Percentiles rank a stretch among this genome's conserved stretches.
Conservation (phyloP, 345 rosid species). For the Lumnitzera racemosa region DNA sequence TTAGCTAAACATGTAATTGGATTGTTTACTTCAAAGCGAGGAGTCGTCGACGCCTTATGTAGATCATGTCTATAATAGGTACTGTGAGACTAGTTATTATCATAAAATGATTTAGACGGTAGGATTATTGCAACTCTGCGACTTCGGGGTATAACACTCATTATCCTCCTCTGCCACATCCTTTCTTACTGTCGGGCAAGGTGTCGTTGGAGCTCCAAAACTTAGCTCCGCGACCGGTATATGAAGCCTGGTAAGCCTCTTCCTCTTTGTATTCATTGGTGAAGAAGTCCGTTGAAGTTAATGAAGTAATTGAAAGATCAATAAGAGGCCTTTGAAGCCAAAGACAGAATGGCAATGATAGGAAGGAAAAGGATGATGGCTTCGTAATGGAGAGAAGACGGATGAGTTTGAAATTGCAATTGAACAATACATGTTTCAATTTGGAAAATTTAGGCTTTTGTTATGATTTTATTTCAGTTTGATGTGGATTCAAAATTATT, state of each 20-base stretch:
- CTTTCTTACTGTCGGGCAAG: conserved; percentile 16
- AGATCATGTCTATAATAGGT: too few relatives aligned
- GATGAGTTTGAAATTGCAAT: conserved; percentile 69
- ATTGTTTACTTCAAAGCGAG: too few relatives aligned
- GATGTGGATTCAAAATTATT: background rate
- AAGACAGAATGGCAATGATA: conserved; percentile 56
- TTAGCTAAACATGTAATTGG: too few relatives aligned
- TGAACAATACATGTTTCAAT: conserved; percentile 50
- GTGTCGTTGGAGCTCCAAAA: conserved; percentile 32
- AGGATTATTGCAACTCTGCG: too few relatives aligned
- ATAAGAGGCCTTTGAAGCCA: conserved; percentile 52
- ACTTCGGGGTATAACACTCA: too few relatives aligned
- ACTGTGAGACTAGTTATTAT: too few relatives aligned
- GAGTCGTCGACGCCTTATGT: too few relatives aligned
- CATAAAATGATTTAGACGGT: too few relatives aligned
- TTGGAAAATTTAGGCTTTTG: conserved; percentile 1
- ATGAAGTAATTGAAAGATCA: conserved; percentile 18
- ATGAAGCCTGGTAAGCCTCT: conserved; percentile 64
- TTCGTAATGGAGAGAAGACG: conserved; percentile 61
- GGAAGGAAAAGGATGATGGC: conserved; percentile 45
- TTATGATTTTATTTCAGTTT: background rate
- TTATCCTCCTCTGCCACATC: conserved; percentile 40
- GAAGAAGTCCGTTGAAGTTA: conserved; percentile 14
- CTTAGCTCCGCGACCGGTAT: conserved; percentile 37
- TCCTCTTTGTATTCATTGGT: conserved; percentile 54